Conservation (phyloP, 345 rosid species). For the rapeseed (Brassica napus) region Da-Ae NC_063445.1:16951001-16951500, state of each 20-base stretch:
- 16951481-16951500: too few relatives aligned
- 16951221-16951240: conserved; percentile 40
- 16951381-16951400: too few relatives aligned
- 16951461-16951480: too few relatives aligned
- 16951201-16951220: conserved; percentile 38
- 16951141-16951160: conserved; percentile 26
- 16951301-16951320: conserved; percentile 32
- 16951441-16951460: too few relatives aligned
- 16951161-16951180: conserved; percentile 24
- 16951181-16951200: conserved; percentile 30
- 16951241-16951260: conserved; percentile 34
- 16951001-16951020: conserved; percentile 58
- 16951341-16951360: not conserved
- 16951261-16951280: conserved; percentile 27
- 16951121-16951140: conserved; percentile 4
- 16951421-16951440: too few relatives aligned
- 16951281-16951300: conserved; percentile 37
- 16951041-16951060: conserved; percentile 58
- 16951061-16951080: conserved; percentile 52
- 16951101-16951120: conserved; percentile 18
- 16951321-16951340: conserved; percentile 23
- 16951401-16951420: too few relatives aligned
- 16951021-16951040: conserved; percentile 53
- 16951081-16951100: conserved; percentile 53
- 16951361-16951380: too few relatives aligned